Percentiles rank a stretch among this genome's conserved stretches.
These are phyloP conservation scores for Naganishia antarctica DNA, from an alignment of 768 basidiomycete genomes.

Conservation along the genomic window DNA sequence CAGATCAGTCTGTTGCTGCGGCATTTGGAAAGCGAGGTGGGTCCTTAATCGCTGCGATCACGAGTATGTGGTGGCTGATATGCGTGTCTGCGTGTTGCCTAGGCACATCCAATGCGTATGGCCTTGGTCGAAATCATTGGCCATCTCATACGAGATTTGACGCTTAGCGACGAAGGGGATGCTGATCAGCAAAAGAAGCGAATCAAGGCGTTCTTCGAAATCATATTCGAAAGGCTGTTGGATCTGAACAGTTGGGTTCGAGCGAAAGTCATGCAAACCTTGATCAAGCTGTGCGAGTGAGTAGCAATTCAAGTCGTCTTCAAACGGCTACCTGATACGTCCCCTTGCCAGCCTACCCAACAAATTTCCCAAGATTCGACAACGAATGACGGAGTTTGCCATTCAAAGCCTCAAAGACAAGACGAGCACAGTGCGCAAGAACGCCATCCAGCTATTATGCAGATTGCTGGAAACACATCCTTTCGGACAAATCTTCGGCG, in stretches of 20 bases:
- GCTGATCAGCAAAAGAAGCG: constrained; percentile 60
- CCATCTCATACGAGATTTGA: constrained; percentile 73
- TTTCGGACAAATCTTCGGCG: constrained; percentile 77
- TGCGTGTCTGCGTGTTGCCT: background rate
- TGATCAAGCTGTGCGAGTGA: constrained; percentile 70
- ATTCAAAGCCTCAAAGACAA: constrained; percentile 83
- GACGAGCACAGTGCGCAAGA: constrained; percentile 77
- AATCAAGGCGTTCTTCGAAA: constrained; percentile 71
- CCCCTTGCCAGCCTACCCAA: constrained; percentile 53
- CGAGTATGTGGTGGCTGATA: background rate
- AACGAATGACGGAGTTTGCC: constrained; percentile 69
- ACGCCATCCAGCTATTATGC: constrained; percentile 68
- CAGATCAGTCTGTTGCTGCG: constrained; percentile 77
- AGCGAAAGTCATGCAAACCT: constrained; percentile 72
- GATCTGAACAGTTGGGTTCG: constrained; percentile 89
- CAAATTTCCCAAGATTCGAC: constrained; percentile 82
- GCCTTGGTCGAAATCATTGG: constrained; percentile 88
- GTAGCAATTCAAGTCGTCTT: constrained; percentile 29
- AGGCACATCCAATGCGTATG: constrained; percentile 96
- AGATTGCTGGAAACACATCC: constrained; percentile 81
- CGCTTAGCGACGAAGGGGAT: constrained; percentile 54
- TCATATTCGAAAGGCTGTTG: constrained; percentile 78
- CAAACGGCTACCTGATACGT: background rate
- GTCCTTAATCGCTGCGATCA: constrained; percentile 17
- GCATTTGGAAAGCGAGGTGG: constrained; percentile 87